phyloP scores from a whole-genome alignment of 345 rosid species.

The Trapa incisa region DNA sequence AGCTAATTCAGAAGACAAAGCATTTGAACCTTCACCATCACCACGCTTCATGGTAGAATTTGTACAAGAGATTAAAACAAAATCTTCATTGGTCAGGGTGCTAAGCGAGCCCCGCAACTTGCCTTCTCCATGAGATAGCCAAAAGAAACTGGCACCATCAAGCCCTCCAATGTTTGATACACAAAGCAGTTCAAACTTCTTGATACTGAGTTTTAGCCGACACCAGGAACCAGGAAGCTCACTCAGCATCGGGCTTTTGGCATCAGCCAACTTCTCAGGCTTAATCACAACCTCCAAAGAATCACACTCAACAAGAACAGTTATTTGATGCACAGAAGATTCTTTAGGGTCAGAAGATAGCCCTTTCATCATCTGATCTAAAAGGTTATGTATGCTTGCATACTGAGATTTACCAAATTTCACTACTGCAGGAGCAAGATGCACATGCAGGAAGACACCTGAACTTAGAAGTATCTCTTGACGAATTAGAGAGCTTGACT shows the following conservation, averaged over 20 bases:
- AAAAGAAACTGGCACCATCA: conserved; percentile 47
- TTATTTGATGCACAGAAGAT: conserved; percentile 33
- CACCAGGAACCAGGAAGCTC: conserved; percentile 91
- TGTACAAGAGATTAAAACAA: conserved; percentile 71
- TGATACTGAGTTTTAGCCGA: conserved; percentile 45
- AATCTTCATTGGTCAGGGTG: conserved; percentile 37
- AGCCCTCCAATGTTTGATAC: conserved; percentile 68
- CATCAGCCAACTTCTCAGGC: conserved; percentile 37
- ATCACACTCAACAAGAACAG: conserved; percentile 65
- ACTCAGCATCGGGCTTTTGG: conserved; percentile 47
- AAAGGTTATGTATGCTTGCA: conserved; percentile 24
- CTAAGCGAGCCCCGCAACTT: conserved; percentile 61
- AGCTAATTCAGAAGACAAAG: conserved; percentile 65
- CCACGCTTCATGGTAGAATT: conserved; percentile 83
- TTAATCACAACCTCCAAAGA: conserved; percentile 52
- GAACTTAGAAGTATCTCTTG: conserved; percentile 58
- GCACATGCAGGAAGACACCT: conserved; percentile 44
- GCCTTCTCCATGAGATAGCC: conserved; percentile 81
- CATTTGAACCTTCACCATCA: conserved; percentile 92
- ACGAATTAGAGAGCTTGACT: conserved; percentile 35
- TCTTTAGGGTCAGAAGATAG: conserved; percentile 23
- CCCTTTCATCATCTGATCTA: conserved; percentile 36
- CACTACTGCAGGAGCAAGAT: conserved; percentile 32
- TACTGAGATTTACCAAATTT: conserved; percentile 42
- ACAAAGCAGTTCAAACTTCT: conserved; percentile 44